Base-by-base conservation (phyloP, 257 asterid genomes). In the Handroanthus guayacan region DNA sequence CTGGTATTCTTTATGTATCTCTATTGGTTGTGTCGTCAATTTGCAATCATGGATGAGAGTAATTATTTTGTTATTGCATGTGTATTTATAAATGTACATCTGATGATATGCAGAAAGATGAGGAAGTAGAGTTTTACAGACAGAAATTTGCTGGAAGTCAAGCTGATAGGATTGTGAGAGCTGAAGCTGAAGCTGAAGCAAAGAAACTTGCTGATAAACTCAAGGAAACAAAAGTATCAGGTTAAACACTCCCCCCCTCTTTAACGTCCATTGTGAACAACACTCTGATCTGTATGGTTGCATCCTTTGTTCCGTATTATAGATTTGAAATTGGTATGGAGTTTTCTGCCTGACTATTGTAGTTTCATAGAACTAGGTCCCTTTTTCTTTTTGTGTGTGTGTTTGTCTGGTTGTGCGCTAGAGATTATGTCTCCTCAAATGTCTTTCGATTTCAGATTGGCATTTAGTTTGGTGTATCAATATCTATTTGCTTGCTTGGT, bases 81-180 rank as follows among this genome's bases (percentile, higher is more conserved):
- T 55, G 41, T 58, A 60, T 64, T 75, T 41, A 66, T 81, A 60
- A 78, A 37, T 68, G 55, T 62, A 70, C 81, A 62, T 76, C 51
- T 75, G 76, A n/a, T 75, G 31, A 69, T 75, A 6, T 88, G 84
- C 91, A 95, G 99, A 88, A 84, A 85, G 92, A 91, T 56, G 96
- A 92, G 55, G 96, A 95, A 65, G 89, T 89, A 62, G 93, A 79
- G 18, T 71, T 57, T 71, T 91, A 76, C 76, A 81, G 95, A 72
- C 83, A 73, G 48, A 88, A 87, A 78, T 95, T 85, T 84, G 91
- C 99, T 78, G 99, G 99, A 75, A 92, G 98, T 80, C 99, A 95
- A 85, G 94, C 98, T 75, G 99, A 95, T 75, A 83, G 98, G 85
- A 85, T 78, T 71, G 79, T 78, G 78, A 90, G 80, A 83, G 95